phyloP scores from a whole-genome alignment of 2,329 filamentous ascomycete genomes.

The Plenodomus biglobosus region DNA sequence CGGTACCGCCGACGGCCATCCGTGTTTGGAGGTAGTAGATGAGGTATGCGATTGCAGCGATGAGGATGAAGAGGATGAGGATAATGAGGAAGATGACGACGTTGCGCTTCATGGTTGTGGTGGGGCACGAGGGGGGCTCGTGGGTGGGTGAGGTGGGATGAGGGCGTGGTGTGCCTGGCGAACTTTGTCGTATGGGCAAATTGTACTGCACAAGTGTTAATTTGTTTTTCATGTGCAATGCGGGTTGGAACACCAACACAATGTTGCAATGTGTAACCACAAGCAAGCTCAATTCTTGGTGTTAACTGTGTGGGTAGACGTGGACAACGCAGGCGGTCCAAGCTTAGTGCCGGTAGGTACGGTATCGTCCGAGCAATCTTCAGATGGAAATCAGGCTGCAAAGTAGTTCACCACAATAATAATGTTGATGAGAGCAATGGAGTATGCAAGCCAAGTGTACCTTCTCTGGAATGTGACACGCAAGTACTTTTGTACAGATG shows the following conservation, averaged over 20 bases:
- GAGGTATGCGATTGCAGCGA: conserved; percentile 52
- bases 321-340: conserved; percentile 11
- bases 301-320: neutral
- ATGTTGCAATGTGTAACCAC: too few relatives aligned
- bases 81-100: conserved; percentile 57
- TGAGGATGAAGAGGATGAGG: conserved; percentile 55
- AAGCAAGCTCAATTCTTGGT: neutral
- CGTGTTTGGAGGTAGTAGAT: conserved; percentile 54
- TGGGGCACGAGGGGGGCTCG: neutral
- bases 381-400: neutral
- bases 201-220: neutral
- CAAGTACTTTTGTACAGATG: conserved; percentile 33
- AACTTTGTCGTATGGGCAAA: neutral
- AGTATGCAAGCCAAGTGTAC: conserved; percentile 18
- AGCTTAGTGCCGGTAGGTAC: too few relatives aligned
- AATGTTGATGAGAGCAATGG: neutral
- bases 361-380: conserved; percentile 13
- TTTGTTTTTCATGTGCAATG: too few relatives aligned
- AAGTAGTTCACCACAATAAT: neutral
- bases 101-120: conserved; percentile 52
- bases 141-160: neutral
- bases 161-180: neutral
- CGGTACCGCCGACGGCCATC: conserved; percentile 43
- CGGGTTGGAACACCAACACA: too few relatives aligned
- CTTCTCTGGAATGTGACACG: conserved; percentile 18